Evolutionary conservation across 148 eudicot genomes (phyloP).

Genomic region (Chenopodium formosanum): DNA sequence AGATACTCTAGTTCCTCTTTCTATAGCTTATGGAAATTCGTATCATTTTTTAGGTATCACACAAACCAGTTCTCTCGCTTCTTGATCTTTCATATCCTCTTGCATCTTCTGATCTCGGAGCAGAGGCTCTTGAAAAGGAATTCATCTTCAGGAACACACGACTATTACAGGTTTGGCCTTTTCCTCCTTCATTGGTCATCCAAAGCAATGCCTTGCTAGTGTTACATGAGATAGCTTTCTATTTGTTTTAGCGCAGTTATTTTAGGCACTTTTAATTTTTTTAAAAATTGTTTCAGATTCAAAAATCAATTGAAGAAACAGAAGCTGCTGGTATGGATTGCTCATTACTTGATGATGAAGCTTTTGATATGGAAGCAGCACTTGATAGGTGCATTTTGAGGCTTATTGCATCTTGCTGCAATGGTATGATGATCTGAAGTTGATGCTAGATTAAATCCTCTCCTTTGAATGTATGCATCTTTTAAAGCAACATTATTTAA

Average conservation of each 20-base stretch:
- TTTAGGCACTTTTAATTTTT: not conserved
- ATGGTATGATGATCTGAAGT: constrained; percentile 42
- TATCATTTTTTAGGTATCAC: constrained; percentile 56
- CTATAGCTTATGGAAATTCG: not conserved
- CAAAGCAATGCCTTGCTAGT: not conserved
- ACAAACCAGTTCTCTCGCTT: constrained; percentile 85
- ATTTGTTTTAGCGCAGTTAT: not conserved
- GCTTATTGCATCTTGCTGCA: constrained; percentile 97
- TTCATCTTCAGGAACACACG: constrained; percentile 73
- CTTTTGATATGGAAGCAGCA: constrained; percentile 66
- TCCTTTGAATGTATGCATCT: not conserved
- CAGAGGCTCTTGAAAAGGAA: constrained; percentile 87
- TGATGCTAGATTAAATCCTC: not conserved
- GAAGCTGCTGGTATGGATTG: constrained; percentile 63
- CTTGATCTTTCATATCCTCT: constrained; percentile 86
- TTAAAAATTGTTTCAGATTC: constrained; percentile 49
- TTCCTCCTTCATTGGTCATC: no score
- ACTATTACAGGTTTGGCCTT: constrained; percentile 59
- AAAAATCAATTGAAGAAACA: constrained; percentile 63
- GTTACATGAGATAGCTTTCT: not conserved
- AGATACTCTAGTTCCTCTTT: not conserved
- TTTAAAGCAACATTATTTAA: not conserved
- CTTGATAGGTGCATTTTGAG: constrained; percentile 93
- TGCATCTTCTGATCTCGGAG: constrained; percentile 91
- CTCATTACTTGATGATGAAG: constrained; percentile 71